These are phyloP conservation scores for Diaporthe sp. DNA, from an alignment of 2,329 filamentous ascomycete genomes.

Conservation along the genomic window DNA sequence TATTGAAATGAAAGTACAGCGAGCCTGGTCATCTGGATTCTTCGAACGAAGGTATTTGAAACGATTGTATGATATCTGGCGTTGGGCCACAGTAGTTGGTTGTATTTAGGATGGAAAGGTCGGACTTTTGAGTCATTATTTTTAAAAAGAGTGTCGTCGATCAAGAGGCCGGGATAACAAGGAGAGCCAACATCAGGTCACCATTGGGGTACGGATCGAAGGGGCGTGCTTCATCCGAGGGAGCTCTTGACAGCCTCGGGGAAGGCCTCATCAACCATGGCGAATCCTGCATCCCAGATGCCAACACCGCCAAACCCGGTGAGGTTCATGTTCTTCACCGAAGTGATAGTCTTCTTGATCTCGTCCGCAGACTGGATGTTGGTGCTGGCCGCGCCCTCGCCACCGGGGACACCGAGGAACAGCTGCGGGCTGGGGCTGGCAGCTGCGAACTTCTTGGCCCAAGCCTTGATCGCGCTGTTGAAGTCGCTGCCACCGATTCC, in stretches of 20 bases:
- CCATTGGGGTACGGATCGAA: background rate
- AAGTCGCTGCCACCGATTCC: conserved; percentile 32
- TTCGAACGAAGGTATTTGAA: background rate
- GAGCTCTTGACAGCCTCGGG: conserved; percentile 32
- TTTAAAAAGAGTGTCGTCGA: background rate
- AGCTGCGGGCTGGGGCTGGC: conserved; percentile 36
- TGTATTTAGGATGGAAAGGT: background rate
- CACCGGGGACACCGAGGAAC: conserved; percentile 34
- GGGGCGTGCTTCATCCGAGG: background rate
- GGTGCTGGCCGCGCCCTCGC: conserved; percentile 18
- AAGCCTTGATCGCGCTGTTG: conserved; percentile 16
- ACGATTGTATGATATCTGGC: background rate
- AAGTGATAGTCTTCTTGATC: conserved; percentile 33
- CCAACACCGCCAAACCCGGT: conserved; percentile 34
- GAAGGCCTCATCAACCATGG: conserved; percentile 21
- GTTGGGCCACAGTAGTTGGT: background rate
- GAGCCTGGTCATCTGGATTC: accelerated
- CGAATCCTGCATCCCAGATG: conserved; percentile 37
- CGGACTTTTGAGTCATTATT: background rate
- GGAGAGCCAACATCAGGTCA: background rate
- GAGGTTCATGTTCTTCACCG: conserved; percentile 25
- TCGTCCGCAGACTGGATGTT: conserved; percentile 30
- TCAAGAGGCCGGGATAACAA: background rate
- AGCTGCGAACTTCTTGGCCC: conserved; percentile 30
- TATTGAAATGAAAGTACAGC: background rate